Conservation (phyloP, 192 early-diverging fungal species). For the Umbelopsis vinacea region DNA sequence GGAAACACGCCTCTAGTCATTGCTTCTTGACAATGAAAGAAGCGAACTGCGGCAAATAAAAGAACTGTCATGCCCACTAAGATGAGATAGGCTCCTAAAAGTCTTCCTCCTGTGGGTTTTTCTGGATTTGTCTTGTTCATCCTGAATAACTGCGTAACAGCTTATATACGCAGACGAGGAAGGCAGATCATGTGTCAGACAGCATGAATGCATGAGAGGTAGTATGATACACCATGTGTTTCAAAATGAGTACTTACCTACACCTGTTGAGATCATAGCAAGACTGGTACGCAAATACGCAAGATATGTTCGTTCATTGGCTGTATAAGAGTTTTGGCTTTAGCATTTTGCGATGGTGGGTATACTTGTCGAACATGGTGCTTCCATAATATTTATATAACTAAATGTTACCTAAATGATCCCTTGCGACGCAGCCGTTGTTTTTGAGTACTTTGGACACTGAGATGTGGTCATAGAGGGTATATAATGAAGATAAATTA, state of each 20-base stretch:
- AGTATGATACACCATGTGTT: background rate
- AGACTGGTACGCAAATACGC: constrained; percentile 10
- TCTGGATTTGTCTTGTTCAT: background rate
- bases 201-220: too few species aligned
- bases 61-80: background rate
- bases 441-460: background rate
- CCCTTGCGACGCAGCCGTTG: background rate
- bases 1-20: constrained; percentile 1
- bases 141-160: background rate
- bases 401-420: background rate
- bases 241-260: background rate
- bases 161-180: background rate
- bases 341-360: background rate
- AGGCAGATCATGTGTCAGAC: background rate
- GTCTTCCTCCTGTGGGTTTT: background rate
- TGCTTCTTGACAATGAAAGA: constrained; percentile 18
- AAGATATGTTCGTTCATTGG: constrained; percentile 11
- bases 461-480: background rate
- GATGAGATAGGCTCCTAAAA: background rate
- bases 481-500: background rate
- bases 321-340: background rate
- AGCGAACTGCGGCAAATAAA: background rate
- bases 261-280: constrained; percentile 2
- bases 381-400: too few species aligned
- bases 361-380: background rate